phyloP scores from a whole-genome alignment of 2,329 filamentous ascomycete species.

The Didymella lethalis region DNA sequence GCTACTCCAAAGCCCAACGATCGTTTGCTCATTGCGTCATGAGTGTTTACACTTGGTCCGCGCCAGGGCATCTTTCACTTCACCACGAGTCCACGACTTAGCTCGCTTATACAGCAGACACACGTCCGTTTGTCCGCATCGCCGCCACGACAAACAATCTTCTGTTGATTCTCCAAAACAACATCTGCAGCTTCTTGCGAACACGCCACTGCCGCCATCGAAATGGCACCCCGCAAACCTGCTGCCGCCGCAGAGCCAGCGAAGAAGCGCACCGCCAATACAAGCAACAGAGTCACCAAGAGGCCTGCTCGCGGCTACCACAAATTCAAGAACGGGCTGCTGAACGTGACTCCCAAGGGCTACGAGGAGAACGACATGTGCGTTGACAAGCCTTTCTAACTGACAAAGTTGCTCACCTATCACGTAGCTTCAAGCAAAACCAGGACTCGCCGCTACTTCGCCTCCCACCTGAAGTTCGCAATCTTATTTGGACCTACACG shows the following conservation, averaged over 20 bases:
- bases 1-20: no score
- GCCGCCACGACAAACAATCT: no score
- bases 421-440: conserved; percentile 20
- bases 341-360: conserved; percentile 3
- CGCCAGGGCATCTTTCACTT: no score
- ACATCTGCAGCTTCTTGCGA: no score
- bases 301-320: conserved; percentile 6
- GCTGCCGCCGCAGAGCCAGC: background rate
- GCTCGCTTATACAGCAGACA: no score
- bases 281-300: conserved; percentile 1
- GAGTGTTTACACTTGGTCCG: no score
- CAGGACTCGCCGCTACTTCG: conserved; percentile 22
- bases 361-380: background rate
- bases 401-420: conserved; percentile 2
- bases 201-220: background rate
- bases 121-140: no score
- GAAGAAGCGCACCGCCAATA: background rate
- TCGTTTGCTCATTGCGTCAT: no score
- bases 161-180: no score
- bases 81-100: background rate
- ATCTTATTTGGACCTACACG: conserved; percentile 24
- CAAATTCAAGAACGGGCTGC: background rate
- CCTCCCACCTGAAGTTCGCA: conserved; percentile 28
- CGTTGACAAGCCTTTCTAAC: background rate
- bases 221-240: conserved; percentile 5